Evolutionary conservation across 768 basidiomycete species (phyloP).

Genomic region (Hirschioporus abietinus): DNA sequence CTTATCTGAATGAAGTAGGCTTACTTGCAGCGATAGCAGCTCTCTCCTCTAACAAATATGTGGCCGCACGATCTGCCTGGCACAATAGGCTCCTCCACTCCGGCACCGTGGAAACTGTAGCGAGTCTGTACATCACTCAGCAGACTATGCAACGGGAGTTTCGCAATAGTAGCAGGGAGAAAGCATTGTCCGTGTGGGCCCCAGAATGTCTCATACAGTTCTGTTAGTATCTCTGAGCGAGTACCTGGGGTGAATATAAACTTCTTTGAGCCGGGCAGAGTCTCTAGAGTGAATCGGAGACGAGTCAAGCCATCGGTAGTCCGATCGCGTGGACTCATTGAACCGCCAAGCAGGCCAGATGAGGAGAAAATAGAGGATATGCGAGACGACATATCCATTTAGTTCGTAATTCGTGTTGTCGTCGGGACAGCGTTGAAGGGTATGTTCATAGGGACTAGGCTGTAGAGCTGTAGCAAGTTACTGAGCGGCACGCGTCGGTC

Average conservation of each 20-base stretch:
- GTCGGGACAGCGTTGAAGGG: not conserved
- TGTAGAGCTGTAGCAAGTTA: no score
- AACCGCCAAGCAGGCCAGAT: slow-evolving; percentile 37
- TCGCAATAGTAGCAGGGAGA: slow-evolving; percentile 57
- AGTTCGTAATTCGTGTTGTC: not conserved
- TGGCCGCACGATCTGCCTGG: slow-evolving; percentile 79
- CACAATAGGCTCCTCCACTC: slow-evolving; percentile 50
- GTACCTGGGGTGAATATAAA: slow-evolving; percentile 70
- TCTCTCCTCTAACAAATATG: slow-evolving; percentile 87
- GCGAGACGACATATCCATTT: not conserved
- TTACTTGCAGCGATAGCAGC: slow-evolving; percentile 92
- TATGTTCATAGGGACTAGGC: not conserved
- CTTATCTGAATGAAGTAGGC: slow-evolving; percentile 23
- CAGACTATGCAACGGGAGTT: slow-evolving; percentile 56
- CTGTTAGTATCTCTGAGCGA: slow-evolving; percentile 75
- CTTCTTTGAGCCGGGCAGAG: slow-evolving; percentile 75
- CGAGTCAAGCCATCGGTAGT: slow-evolving; percentile 62
- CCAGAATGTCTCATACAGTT: slow-evolving; percentile 81
- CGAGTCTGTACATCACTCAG: slow-evolving; percentile 68
- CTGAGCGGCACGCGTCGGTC: not conserved
- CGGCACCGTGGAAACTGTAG: slow-evolving; percentile 50
- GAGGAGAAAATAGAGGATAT: not conserved
- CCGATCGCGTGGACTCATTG: slow-evolving; percentile 52
- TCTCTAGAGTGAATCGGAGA: slow-evolving; percentile 71
- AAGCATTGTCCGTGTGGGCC: slow-evolving; percentile 70